Evolutionary conservation across 2,329 filamentous ascomycete species (phyloP).

Genomic region (Stachybotrys chlorohalonatus): DNA sequence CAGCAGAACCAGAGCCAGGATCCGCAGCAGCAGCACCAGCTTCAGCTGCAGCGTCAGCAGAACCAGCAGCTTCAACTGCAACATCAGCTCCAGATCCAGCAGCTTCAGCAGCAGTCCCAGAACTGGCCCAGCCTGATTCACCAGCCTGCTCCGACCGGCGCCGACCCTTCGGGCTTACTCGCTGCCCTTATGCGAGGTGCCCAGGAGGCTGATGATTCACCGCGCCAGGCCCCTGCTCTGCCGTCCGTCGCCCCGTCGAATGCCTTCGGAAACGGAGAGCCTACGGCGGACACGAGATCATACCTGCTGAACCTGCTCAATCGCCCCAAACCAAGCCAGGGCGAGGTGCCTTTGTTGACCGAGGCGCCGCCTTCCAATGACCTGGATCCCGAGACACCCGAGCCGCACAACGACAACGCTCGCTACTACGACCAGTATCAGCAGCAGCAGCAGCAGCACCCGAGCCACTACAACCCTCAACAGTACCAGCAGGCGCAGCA

Average conservation of each 20-base stretch:
- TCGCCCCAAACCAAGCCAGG: conserved; percentile 60
- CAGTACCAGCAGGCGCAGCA: conserved; percentile 14
- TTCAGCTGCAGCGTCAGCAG: conserved; percentile 9
- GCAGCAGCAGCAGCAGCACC: conserved; percentile 14
- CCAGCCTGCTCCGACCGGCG: conserved; percentile 45
- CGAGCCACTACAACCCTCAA: conserved; percentile 11
- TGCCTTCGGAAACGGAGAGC: conserved; percentile 39
- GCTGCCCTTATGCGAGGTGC: conserved; percentile 53
- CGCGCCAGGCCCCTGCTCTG: conserved; percentile 12
- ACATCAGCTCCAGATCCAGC: conserved; percentile 7
- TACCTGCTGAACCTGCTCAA: conserved; percentile 82
- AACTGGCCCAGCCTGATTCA: conserved; percentile 35
- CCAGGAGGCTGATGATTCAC: conserved; percentile 36
- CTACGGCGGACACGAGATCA: conserved; percentile 66
- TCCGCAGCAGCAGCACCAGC: conserved; percentile 10
- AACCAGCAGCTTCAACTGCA: conserved; percentile 5
- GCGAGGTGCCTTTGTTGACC: conserved; percentile 34
- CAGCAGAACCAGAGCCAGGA: conserved; percentile 7
- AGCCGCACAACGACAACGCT: conserved; percentile 15
- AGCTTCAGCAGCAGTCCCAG: conserved; percentile 8
- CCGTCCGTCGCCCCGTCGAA: conserved; percentile 15
- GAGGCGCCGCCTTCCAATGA: conserved; percentile 34
- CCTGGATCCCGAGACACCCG: conserved; percentile 35
- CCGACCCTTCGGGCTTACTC: conserved; percentile 48
- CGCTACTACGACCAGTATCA: conserved; percentile 20